phyloP scores from a whole-genome alignment of 2,329 filamentous ascomycete genomes.

The Cladosporium sphaerospermum region DNA sequence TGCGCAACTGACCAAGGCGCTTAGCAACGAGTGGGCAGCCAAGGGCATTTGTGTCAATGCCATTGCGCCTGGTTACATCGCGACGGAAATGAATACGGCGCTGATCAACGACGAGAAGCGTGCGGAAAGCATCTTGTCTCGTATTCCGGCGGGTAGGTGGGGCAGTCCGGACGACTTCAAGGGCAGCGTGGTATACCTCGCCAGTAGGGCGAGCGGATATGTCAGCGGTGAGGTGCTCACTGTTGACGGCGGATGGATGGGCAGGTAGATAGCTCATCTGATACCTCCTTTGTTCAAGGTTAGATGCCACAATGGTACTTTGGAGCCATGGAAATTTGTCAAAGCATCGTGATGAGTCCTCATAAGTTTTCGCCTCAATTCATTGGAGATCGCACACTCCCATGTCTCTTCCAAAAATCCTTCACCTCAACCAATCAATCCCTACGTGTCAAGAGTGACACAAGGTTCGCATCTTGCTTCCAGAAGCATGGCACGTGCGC shows the following conservation, averaged over 20 bases:
- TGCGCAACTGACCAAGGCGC: constrained; percentile 72
- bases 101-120: constrained; percentile 65
- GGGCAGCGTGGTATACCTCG: constrained; percentile 70
- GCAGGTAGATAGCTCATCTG: constrained; percentile 9
- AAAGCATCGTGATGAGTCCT: too few relatives aligned
- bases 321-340: too few relatives aligned
- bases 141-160: constrained; percentile 81
- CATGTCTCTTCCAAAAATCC: too few relatives aligned
- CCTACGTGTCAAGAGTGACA: too few relatives aligned
- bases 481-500: too few relatives aligned
- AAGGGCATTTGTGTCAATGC: constrained; percentile 76
- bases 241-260: constrained; percentile 68
- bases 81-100: constrained; percentile 81
- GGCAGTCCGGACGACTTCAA: constrained; percentile 80
- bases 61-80: constrained; percentile 81
- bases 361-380: too few relatives aligned
- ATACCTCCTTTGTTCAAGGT: too few relatives aligned
- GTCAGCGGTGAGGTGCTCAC: constrained; percentile 73
- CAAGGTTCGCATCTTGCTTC: too few relatives aligned
- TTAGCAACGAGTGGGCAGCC: constrained; percentile 76
- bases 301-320: too few relatives aligned
- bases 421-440: too few relatives aligned
- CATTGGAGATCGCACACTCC: too few relatives aligned
- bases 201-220: constrained; percentile 67
- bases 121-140: constrained; percentile 63